Base-by-base conservation (phyloP, 139 green algal genomes). In the Chlorella ohadii region DNA sequence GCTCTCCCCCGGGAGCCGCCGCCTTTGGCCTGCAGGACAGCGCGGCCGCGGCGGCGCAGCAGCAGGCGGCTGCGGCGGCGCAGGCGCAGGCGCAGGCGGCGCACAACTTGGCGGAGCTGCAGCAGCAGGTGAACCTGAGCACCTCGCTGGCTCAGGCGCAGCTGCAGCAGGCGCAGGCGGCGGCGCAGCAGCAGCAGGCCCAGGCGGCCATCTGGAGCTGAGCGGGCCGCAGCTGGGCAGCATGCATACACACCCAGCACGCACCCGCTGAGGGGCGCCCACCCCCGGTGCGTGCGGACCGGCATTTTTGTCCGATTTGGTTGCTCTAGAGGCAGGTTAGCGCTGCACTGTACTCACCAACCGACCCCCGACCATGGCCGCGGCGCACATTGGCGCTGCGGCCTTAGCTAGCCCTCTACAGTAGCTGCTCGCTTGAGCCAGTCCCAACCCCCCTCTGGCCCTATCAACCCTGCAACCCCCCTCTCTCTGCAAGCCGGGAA, bases 171-270 rank as follows among this genome's bases (percentile, higher is more conserved):
- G 56, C 70, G 36, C 80, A 85, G 80, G 66, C 55, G 80, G 61
- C 70, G 70, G 55, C 72, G 80, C 80, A 85, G 80, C 67, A 79
- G 51, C 67, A 79, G 80, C 51, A 71, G 56, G 68, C 68, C 31
- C 61, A 73, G 67, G 79, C 79, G 0, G 80, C 80, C 47, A 85
- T 85, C 56, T 85, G 80, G 80, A 85, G 80, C 80, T 85, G 70
- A 79, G 70, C 11, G 13, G 17, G 22, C 72, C 28, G 27, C 41
- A 28, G 51, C 51, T 22, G 2, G 51, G 12, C 51, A 59, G 51
- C 51, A 59, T 59, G 51, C 51, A 59, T 59, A 59, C 15, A 59
- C 12, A 22, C 2, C 9, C 51, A 22, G n/a, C 15, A 22, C 51
- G 51, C 51, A 22, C 12, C 51, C 51, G 15, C 15, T 22, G 51